Evolutionary conservation across 306 rosid genomes (phyloP).

Genomic region (Comarum palustre): DNA sequence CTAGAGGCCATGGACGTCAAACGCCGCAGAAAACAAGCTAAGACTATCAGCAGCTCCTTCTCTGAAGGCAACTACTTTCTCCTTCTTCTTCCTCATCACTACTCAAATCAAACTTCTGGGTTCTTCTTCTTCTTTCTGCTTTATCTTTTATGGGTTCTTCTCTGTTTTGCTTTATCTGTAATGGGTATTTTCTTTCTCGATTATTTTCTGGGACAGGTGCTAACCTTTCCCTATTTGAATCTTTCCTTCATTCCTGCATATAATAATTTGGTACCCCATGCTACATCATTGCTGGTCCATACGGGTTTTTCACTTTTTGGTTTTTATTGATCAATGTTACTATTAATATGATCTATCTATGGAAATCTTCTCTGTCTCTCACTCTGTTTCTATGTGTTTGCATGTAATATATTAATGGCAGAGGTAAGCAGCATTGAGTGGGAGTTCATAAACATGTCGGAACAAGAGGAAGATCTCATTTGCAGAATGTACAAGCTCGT

Average conservation of each 20-base stretch:
- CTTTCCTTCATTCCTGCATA: background rate
- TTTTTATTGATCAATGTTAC: background rate
- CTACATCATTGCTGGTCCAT: slow-evolving; percentile 7
- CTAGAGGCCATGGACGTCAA: slow-evolving; percentile 29
- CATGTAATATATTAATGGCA: slow-evolving; percentile 19
- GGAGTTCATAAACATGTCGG: slow-evolving; percentile 53
- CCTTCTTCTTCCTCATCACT: background rate
- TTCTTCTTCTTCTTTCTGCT: background rate
- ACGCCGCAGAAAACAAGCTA: slow-evolving; percentile 37
- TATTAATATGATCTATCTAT: background rate
- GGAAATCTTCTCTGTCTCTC: background rate
- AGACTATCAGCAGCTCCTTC: slow-evolving; percentile 20
- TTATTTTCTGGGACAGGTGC: background rate
- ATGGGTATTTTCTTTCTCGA: background rate
- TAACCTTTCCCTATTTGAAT: background rate
- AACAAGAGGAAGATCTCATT: slow-evolving; percentile 58
- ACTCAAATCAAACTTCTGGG: slow-evolving; percentile 13
- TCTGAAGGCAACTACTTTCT: slow-evolving; percentile 33
- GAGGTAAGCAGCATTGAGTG: slow-evolving; percentile 62
- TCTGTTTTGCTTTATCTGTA: background rate
- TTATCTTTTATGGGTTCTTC: background rate
- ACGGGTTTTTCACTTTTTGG: background rate
- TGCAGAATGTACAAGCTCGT: slow-evolving; percentile 55
- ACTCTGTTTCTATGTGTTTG: background rate
- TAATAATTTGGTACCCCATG: background rate